A percentile compares a stretch with the other conserved stretches of the same genome.
These are phyloP conservation scores for Leishmania major DNA, from an alignment of 208 protist genomes.

Conservation along the genomic window DNA sequence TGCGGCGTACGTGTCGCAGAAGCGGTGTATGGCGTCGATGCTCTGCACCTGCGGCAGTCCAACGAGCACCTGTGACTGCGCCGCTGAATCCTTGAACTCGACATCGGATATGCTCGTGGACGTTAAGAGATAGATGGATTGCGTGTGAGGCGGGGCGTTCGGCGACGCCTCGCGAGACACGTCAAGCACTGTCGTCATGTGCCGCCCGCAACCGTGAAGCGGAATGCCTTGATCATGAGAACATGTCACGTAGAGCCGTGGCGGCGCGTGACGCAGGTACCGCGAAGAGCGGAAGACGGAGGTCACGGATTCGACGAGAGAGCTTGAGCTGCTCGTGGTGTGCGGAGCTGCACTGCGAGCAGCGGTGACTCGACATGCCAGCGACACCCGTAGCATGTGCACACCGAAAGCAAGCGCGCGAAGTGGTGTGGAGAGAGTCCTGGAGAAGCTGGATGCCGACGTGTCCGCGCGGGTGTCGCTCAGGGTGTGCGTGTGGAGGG, in stretches of 20 bases:
- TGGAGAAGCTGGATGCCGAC: not conserved
- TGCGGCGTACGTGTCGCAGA: slow-evolving; percentile 45
- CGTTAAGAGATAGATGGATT: slow-evolving; percentile 61
- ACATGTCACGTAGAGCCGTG: slow-evolving; percentile 72
- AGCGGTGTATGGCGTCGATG: slow-evolving; percentile 39
- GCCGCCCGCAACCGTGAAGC: slow-evolving; percentile 30
- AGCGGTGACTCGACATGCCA: not conserved
- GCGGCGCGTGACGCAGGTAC: slow-evolving; percentile 74
- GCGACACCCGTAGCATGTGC: slow-evolving; percentile 5
- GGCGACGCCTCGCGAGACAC: slow-evolving; percentile 15
- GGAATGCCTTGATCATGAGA: slow-evolving; percentile 19
- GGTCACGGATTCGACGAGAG: slow-evolving; percentile 17
- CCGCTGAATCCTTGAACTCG: slow-evolving; percentile 33
- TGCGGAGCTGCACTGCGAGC: not conserved
- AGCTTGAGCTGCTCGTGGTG: not conserved
- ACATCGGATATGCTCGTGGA: slow-evolving; percentile 55
- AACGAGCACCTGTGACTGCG: slow-evolving; percentile 50
- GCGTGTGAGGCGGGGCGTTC: slow-evolving; percentile 40
- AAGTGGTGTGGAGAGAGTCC: not conserved
- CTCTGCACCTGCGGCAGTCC: slow-evolving; percentile 50
- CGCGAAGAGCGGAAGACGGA: slow-evolving; percentile 20
- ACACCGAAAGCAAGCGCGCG: not conserved
- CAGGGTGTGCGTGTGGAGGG: not conserved
- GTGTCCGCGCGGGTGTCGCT: not conserved
- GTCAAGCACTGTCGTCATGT: slow-evolving; percentile 71